Evolutionary conservation across 2,329 filamentous ascomycete species (phyloP), one percentile per base, ranked within the genome.

Genomic region (Dryadomyces quercivorus): DNA sequence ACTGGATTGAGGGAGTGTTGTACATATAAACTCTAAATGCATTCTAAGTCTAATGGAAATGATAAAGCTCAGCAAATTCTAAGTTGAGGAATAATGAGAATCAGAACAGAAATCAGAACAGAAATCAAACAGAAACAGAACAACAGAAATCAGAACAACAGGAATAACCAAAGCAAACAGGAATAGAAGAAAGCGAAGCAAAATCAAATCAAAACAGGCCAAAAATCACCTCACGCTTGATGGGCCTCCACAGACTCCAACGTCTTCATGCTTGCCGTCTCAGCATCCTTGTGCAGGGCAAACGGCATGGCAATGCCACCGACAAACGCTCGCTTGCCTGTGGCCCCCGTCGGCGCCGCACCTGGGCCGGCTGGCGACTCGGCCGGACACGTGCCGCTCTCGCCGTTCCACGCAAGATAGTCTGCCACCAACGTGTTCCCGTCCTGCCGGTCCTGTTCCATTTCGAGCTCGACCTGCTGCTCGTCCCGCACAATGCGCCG

Each of bases 251-350:
- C 47, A 18, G 77, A 80, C 40, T 73, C 70, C 20, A 89, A 67
- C 0, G 85, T 88, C 52, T 84, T 69, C 76, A 85, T 88, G 68
- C 84, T 88, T 1, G 83, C 83, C 18, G 81, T 85, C 4, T 80
- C 77, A 2, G 78, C 77, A 20, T 85, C 76, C 59, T 77, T 77
- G 52, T 77, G 76, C 15, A 91, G 66, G 55, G 79, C 85, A 63
- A 91, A 91, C 0, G 86, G 86, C 60, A 88, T 77, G 0, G 86
- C 85, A 26, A 89, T 78, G 0, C 85, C 83, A 20, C 80, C 81
- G 6, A 86, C 73, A 48, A 81, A 82, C 0, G 85, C 83, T 2
- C 86, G 72, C 62, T 84, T 85, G 5, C 78, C 78, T 0, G 75
- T 73, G 3, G 75, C 72, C 0, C 76, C 78, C 0, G 79, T 71